These are phyloP conservation scores for Botrytis deweyae DNA, from an alignment of 2,329 filamentous ascomycete species.

Conservation along the genomic window DNA sequence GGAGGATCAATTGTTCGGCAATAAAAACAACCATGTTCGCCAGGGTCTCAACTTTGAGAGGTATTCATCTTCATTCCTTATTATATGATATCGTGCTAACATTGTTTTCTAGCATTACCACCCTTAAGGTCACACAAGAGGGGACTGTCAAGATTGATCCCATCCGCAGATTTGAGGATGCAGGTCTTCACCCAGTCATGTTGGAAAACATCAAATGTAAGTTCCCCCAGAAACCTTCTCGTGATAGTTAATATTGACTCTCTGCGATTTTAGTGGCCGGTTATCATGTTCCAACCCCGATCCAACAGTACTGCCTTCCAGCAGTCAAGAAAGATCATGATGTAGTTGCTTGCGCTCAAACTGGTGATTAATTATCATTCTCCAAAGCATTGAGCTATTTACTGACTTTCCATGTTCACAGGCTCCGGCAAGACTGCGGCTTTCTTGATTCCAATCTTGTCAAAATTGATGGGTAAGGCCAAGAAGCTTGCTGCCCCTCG, in stretches of 20 bases:
- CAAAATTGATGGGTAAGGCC: constrained; percentile 91
- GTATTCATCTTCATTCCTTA: constrained; percentile 43
- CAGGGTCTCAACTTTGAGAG: constrained; percentile 63
- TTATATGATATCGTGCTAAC: constrained; percentile 27
- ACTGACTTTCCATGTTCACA: constrained; percentile 42
- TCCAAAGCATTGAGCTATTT: background rate
- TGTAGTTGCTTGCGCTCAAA: constrained; percentile 87
- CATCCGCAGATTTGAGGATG: constrained; percentile 63
- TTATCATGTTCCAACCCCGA: constrained; percentile 75
- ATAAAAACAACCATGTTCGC: constrained; percentile 46
- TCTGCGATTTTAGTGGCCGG: constrained; percentile 49
- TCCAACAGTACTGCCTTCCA: constrained; percentile 83
- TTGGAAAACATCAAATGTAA: constrained; percentile 65
- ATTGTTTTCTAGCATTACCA: constrained; percentile 48
- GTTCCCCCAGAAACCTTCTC: background rate
- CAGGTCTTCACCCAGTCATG: constrained; percentile 83
- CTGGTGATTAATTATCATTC: constrained; percentile 58
- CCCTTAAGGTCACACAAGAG: constrained; percentile 58
- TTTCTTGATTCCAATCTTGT: constrained; percentile 84
- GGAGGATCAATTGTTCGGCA: constrained; percentile 73
- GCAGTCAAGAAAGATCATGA: constrained; percentile 75
- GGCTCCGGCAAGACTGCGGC: constrained; percentile 96
- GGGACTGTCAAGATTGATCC: constrained; percentile 52
- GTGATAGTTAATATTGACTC: background rate
- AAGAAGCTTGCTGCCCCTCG: constrained; percentile 80